These are phyloP conservation scores for Luvunga scandens DNA, from an alignment of 345 rosid genomes.

Conservation along the genomic window DNA sequence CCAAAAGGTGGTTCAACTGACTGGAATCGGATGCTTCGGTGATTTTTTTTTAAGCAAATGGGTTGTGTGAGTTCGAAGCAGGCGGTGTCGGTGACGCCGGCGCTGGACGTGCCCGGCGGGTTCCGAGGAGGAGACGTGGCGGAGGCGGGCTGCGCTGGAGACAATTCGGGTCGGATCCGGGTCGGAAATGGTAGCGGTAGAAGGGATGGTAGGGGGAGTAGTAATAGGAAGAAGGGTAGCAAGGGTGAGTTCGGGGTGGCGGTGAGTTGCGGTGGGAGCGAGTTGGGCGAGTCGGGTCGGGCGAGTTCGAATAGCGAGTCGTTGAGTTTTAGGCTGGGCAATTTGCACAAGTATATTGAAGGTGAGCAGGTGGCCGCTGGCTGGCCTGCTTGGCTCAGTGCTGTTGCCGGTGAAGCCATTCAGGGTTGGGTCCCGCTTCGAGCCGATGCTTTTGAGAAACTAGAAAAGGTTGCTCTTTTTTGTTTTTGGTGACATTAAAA, in stretches of 20 bases:
- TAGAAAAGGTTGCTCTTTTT: conserved; percentile 67
- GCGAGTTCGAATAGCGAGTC: conserved; percentile 70
- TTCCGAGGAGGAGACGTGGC: conserved; percentile 32
- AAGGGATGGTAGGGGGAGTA: conserved; percentile 13
- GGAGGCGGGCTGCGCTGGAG: not conserved
- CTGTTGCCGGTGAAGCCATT: conserved; percentile 94
- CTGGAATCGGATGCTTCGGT: not conserved
- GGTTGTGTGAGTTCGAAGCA: conserved; percentile 99
- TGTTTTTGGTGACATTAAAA: not conserved
- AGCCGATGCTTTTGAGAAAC: conserved; percentile 77
- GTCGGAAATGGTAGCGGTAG: conserved; percentile 20
- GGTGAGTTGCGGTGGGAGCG: conserved; percentile 47
- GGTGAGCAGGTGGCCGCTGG: conserved; percentile 99
- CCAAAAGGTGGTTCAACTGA: not conserved
- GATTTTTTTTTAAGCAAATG: conserved; percentile 38
- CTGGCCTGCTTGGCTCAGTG: conserved; percentile 98
- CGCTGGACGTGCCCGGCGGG: conserved; percentile 64
- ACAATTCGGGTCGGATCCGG: conserved; percentile 34
- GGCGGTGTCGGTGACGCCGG: conserved; percentile 85
- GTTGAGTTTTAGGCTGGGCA: conserved; percentile 73
- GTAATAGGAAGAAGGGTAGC: conserved; percentile 22
- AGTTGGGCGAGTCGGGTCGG: conserved; percentile 70
- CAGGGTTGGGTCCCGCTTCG: conserved; percentile 96
- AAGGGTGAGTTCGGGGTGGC: conserved; percentile 24
- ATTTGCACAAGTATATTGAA: conserved; percentile 67